Base-by-base conservation (phyloP, 2,329 filamentous ascomycete genomes). In the Hypoxylon sp. region DNA sequence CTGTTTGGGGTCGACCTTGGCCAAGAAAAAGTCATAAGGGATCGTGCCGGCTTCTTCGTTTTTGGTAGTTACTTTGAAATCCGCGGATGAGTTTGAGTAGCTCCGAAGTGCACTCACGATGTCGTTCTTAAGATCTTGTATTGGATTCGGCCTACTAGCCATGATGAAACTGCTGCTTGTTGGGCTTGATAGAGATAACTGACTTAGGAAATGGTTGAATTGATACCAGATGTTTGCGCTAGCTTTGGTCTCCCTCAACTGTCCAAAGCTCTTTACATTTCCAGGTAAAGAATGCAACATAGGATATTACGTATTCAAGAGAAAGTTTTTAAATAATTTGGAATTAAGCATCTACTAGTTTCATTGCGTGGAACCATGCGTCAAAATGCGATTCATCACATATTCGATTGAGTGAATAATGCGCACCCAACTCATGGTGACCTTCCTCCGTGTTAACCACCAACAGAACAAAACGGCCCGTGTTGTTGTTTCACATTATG, bases 1-100 rank as follows among this genome's bases (percentile, higher is more conserved):
- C 9, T 58, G 9, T 2, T 30, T 49, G 14, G 60, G 60, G n/a
- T 63, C 60, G 9, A 63, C 52, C 17, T 46, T 36, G 25, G 36
- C 60, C 53, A 25, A 41, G 23, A 52, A 52, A 5, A 46, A 4
- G 5, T 38, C 19, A 21, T 58, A 34, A 28, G 53, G 46, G 5
- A 63, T 3, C 3, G 53, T 10, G 36, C 36, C 53, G 25, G 60
- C 46, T 13, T 23, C 28, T 19, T 46, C 5, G 9, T 2, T 17
- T n/a, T 1, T 4, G 45, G 13, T 19, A 13, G n/a, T n/a, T 10
- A 50, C 9, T 36, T 50, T n/a, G 11, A 28, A 34, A 14, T 21
- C 30, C 6, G 3, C 14, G 4, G 9, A 25, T 30, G 19, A 25
- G 5, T 25, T 32, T 11, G 19, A 50, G 13, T 10, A 50, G 6